These are phyloP conservation scores for Lathyrus tuberosus DNA, from an alignment of 306 rosid species.

Conservation along the genomic window DNA sequence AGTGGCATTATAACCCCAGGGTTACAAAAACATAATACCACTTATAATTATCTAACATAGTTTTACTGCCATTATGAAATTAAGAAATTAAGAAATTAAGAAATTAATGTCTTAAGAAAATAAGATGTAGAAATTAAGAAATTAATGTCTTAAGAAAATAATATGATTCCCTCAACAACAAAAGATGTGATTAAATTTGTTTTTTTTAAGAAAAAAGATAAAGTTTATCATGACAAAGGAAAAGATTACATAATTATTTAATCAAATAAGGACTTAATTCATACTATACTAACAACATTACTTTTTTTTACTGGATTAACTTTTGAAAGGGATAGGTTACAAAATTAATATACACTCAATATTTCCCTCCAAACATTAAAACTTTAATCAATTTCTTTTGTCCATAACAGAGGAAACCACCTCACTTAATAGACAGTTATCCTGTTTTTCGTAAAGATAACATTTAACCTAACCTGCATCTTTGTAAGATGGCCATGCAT, in stretches of 20 bases:
- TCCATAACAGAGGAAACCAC: constrained; percentile 23
- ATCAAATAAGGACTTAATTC: constrained; percentile 26
- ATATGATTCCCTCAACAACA: not conserved
- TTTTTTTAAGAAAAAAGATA: not conserved
- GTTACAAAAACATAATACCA: too few species aligned
- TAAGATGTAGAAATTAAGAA: constrained; percentile 21
- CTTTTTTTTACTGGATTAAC: constrained; percentile 29
- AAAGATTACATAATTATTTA: constrained; percentile 6
- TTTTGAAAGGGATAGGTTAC: constrained; percentile 15
- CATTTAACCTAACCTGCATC: constrained; percentile 69
- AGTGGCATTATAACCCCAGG: too few species aligned
- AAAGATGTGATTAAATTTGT: not conserved
- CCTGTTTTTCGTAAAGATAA: constrained; percentile 14
- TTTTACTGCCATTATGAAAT: too few species aligned
- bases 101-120: constrained; percentile 23
- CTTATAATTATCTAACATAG: too few species aligned
- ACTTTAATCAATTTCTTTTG: constrained; percentile 19
- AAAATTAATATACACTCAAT: constrained; percentile 3
- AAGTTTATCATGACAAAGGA: not conserved
- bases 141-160: constrained; percentile 24
- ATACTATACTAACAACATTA: constrained; percentile 18
- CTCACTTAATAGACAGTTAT: constrained; percentile 23
- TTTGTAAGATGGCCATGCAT: constrained; percentile 83
- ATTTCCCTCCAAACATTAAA: constrained; percentile 8
- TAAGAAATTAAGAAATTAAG: constrained; percentile 26